phyloP scores from a whole-genome alignment of 2,329 filamentous ascomycete genomes.

The Zymoseptoria ardabiliae region DNA sequence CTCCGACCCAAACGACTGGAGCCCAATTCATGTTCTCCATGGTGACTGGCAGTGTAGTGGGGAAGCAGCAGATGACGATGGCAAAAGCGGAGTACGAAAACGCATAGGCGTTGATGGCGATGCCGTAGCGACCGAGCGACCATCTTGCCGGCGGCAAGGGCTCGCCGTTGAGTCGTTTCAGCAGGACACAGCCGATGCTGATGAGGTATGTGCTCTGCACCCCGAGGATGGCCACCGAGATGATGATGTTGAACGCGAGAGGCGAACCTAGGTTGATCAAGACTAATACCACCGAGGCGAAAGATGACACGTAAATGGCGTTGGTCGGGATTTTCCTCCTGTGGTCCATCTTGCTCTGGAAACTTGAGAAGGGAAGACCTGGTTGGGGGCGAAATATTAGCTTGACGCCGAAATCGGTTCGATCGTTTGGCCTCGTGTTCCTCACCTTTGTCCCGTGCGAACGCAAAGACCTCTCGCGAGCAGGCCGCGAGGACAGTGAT shows the following conservation, averaged over 20 bases:
- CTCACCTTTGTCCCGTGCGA: background rate
- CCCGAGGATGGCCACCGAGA: slow-evolving; percentile 11
- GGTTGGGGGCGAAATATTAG: background rate
- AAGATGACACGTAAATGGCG: slow-evolving; percentile 12
- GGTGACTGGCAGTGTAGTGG: slow-evolving; percentile 10
- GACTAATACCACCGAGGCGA: slow-evolving; percentile 11
- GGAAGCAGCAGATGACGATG: slow-evolving; percentile 8
- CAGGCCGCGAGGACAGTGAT: slow-evolving; percentile 13
- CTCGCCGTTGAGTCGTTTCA: slow-evolving; percentile 12
- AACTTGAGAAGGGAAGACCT: slow-evolving; percentile 8
- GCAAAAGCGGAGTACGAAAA: slow-evolving; percentile 12
- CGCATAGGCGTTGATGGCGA: slow-evolving; percentile 20
- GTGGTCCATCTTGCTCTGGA: slow-evolving; percentile 15
- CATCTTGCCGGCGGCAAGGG: slow-evolving; percentile 19
- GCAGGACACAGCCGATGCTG: slow-evolving; percentile 16
- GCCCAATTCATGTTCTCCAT: slow-evolving; percentile 16
- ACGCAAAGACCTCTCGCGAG: background rate
- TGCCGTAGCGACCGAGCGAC: slow-evolving; percentile 20
- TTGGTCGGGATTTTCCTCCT: slow-evolving; percentile 14
- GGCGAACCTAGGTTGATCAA: slow-evolving; percentile 17
- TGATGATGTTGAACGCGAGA: slow-evolving; percentile 14
- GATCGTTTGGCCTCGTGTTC: background rate
- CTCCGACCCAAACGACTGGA: slow-evolving; percentile 11
- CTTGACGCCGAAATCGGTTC: background rate
- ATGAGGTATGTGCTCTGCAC: slow-evolving; percentile 18